Conservation (phyloP, 2,329 filamentous ascomycete species). For the Biscogniauxia marginata region DNA sequence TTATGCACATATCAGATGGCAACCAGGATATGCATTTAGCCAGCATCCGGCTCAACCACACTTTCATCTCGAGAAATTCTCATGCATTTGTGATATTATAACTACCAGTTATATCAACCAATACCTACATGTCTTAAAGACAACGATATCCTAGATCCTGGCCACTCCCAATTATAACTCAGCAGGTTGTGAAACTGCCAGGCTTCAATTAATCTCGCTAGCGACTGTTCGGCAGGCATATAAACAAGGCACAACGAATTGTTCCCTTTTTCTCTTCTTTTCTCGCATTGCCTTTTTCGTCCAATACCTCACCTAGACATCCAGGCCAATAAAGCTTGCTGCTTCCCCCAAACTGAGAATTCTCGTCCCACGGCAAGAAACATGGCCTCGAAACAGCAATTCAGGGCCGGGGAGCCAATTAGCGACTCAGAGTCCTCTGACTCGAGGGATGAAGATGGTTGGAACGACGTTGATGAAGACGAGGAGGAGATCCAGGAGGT, state of each 20-base stretch:
- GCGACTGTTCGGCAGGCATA: not conserved
- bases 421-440: conserved; percentile 39
- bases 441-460: conserved; percentile 46
- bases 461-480: conserved; percentile 56
- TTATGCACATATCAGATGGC: conserved; percentile 14
- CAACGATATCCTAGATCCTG: not conserved
- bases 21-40: conserved; percentile 18
- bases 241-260: not conserved
- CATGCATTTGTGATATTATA: conserved; percentile 25
- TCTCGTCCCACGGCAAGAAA: not conserved
- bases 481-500: conserved; percentile 57
- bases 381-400: conserved; percentile 12
- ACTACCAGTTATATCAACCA: conserved; percentile 12
- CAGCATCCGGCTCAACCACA: conserved; percentile 21
- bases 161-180: not conserved
- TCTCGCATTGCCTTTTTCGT: not conserved
- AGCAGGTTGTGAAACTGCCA: not conserved
- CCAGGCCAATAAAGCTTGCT: not conserved
- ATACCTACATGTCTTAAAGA: conserved; percentile 1
- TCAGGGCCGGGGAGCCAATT: conserved; percentile 14
- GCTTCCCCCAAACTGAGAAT: not conserved
- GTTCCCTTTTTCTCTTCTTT: not conserved
- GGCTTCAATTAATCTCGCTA: not conserved
- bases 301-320: not conserved
- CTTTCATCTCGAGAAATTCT: conserved; percentile 27